These are phyloP conservation scores for Ganoderma boninense DNA, from an alignment of 1,284 basidiomycete species.

Conservation along the genomic window DNA sequence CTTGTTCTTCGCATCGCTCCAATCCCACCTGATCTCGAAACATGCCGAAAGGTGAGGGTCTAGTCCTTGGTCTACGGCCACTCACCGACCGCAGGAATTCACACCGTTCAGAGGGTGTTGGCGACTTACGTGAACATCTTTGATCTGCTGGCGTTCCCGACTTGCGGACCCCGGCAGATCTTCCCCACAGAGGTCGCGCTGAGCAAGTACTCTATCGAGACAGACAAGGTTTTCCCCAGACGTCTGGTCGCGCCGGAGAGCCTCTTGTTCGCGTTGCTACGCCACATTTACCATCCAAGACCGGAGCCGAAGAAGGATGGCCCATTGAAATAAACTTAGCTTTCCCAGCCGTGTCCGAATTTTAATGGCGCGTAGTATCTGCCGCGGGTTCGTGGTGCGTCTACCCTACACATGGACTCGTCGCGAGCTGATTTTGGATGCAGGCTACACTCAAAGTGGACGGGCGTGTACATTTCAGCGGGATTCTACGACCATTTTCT, in stretches of 20 bases:
- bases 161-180: not conserved
- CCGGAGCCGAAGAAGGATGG: not conserved
- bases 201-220: not conserved
- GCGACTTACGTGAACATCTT: not conserved
- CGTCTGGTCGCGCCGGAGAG: not conserved
- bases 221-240: not conserved
- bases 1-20: conserved; percentile 28
- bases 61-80: not conserved
- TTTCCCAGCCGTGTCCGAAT: too few species aligned
- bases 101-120: not conserved
- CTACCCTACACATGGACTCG: not conserved
- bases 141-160: not conserved
- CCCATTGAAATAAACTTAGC: not conserved
- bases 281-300: not conserved
- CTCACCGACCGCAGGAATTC: not conserved
- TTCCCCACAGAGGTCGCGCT: not conserved
- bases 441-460: not conserved
- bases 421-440: not conserved
- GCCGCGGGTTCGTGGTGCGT: too few species aligned
- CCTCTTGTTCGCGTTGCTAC: not conserved
- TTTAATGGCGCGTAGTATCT: too few species aligned
- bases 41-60: not conserved
- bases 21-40: conserved; percentile 7
- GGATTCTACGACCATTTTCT: not conserved
- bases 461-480: not conserved